phyloP scores from a whole-genome alignment of 257 asterid species.

The Nicotiana benthamiana region DNA sequence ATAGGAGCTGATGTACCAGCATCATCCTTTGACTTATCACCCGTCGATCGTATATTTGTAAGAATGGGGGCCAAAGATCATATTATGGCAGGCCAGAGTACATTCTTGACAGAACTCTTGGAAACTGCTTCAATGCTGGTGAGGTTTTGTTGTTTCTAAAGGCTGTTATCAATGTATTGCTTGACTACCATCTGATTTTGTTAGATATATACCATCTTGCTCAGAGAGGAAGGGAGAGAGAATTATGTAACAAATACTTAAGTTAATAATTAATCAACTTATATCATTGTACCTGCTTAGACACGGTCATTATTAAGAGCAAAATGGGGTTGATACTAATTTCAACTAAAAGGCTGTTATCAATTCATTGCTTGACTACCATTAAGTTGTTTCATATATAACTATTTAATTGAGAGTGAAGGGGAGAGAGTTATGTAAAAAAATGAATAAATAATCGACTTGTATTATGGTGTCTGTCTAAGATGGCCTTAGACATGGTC shows the following conservation, averaged over 20 bases:
- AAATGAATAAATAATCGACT: not conserved
- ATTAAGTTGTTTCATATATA: not conserved
- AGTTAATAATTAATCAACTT: not conserved
- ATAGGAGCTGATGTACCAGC: constrained; percentile 97
- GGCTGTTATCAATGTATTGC: not conserved
- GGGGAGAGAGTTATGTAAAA: not conserved
- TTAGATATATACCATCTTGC: not conserved
- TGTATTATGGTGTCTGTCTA: not conserved
- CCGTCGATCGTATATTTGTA: constrained; percentile 79
- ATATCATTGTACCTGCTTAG: not conserved
- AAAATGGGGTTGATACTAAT: not conserved
- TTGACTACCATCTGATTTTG: not conserved
- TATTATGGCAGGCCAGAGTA: constrained; percentile 93
- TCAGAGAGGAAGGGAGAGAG: not conserved
- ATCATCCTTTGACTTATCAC: constrained; percentile 61
- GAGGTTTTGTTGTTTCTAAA: constrained; percentile 9
- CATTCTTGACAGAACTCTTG: constrained; percentile 84
- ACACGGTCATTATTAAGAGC: not conserved
- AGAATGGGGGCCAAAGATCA: constrained; percentile 99
- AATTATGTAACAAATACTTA: not conserved
- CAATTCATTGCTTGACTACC: not conserved
- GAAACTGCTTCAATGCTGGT: constrained; percentile 99
- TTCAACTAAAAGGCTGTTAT: not conserved
- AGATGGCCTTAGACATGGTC: not conserved
- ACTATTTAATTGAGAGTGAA: not conserved